Conservation (phyloP, 371 early-diverging fungal species). For the Gilbertella persicaria region DNA sequence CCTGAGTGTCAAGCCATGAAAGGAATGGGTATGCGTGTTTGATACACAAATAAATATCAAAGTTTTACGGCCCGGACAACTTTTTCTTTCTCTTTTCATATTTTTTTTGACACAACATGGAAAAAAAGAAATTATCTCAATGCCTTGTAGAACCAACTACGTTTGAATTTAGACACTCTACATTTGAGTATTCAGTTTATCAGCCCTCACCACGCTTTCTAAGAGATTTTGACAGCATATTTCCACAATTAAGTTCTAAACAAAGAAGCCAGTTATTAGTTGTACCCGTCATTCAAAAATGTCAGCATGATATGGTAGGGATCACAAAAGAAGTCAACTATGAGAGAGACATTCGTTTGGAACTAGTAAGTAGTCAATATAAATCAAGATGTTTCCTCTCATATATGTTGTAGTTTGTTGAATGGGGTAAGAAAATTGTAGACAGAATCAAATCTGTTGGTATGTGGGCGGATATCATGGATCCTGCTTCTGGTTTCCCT, state of each 20-base stretch:
- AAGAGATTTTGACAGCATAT: slow-evolving; percentile 36
- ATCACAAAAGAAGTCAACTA: slow-evolving; percentile 65
- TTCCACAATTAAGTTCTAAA: slow-evolving; percentile 50
- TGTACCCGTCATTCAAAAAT: slow-evolving; percentile 80
- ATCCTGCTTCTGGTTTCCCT: slow-evolving; percentile 92
- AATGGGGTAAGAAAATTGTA: slow-evolving; percentile 68
- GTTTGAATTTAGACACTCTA: slow-evolving; percentile 31
- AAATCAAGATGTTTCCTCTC: neutral
- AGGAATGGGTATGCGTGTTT: neutral
- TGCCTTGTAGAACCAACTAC: slow-evolving; percentile 28
- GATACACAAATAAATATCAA: no score
- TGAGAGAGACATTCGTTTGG: slow-evolving; percentile 81
- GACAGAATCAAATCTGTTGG: slow-evolving; percentile 56
- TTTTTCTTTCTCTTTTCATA: no score
- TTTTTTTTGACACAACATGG: no score
- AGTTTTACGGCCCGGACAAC: no score
- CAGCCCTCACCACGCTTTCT: slow-evolving; percentile 38
- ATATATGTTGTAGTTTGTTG: slow-evolving; percentile 57
- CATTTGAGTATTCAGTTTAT: slow-evolving; percentile 43
- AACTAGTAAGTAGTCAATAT: slow-evolving; percentile 48
- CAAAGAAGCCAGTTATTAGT: slow-evolving; percentile 60
- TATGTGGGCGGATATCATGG: slow-evolving; percentile 90
- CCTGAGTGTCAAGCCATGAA: slow-evolving; percentile 1
- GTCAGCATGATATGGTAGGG: slow-evolving; percentile 75
- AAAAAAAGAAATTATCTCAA: slow-evolving; percentile 12